Percentiles rank a stretch among this genome's conserved stretches.
These are phyloP conservation scores for Fomitopsis palustris DNA, from an alignment of 1,284 basidiomycete genomes.

Conservation along the genomic window DNA sequence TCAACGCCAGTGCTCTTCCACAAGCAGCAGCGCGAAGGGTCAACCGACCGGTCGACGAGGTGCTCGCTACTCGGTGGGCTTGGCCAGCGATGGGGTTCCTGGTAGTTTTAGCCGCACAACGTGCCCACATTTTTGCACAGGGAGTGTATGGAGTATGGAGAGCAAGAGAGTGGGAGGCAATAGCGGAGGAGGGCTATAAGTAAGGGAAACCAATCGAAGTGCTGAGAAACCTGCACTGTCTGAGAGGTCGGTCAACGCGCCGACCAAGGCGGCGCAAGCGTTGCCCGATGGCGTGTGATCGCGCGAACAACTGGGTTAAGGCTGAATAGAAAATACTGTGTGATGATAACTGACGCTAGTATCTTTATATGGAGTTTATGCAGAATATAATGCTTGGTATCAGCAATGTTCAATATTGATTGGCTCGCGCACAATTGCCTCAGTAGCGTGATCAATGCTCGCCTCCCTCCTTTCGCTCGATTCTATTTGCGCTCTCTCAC, in stretches of 20 bases:
- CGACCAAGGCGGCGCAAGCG: neutral
- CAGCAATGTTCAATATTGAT: too few relatives aligned
- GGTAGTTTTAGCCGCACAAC: neutral
- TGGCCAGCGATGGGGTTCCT: neutral
- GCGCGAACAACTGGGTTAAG: neutral
- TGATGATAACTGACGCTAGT: neutral
- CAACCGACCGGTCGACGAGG: neutral
- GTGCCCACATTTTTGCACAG: neutral
- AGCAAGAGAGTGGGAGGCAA: neutral
- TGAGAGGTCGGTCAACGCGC: slow-evolving; percentile 3
- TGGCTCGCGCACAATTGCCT: neutral
- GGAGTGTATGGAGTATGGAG: neutral
- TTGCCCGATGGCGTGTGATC: slow-evolving; percentile 4
- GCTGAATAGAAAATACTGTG: neutral
- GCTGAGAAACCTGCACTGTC: slow-evolving; percentile 8
- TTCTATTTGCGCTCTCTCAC: too few relatives aligned
- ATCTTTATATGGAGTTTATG: too few relatives aligned
- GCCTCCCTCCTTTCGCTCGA: too few relatives aligned
- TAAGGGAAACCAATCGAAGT: neutral
- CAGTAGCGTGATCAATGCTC: neutral
- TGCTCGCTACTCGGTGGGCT: neutral
- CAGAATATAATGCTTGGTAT: too few relatives aligned
- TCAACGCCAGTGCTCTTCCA: neutral
- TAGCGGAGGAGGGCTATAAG: neutral
- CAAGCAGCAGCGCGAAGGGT: neutral